phyloP scores from a whole-genome alignment of 1,284 basidiomycete genomes.

The Cutaneotrichosporon cavernicola region DNA sequence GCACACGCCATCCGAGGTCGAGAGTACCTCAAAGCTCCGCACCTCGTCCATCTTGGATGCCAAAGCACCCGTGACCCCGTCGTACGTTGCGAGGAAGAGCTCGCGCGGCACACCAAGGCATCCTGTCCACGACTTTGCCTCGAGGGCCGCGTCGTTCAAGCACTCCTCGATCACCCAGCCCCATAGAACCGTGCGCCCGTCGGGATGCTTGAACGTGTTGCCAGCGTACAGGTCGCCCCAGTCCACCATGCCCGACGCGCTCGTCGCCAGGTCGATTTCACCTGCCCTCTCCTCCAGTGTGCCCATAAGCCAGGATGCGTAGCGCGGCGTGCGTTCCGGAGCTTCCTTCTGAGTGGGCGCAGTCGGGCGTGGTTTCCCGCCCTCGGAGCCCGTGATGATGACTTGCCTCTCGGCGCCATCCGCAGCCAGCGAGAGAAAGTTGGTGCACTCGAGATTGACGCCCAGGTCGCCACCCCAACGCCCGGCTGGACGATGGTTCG shows the following conservation, averaged over 20 bases:
- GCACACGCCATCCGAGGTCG: neutral
- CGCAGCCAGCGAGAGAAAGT: slow-evolving; percentile 13
- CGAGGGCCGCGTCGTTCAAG: slow-evolving; percentile 13
- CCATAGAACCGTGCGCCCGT: slow-evolving; percentile 21
- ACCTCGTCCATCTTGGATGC: slow-evolving; percentile 11
- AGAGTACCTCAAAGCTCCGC: slow-evolving; percentile 9
- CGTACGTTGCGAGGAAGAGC: slow-evolving; percentile 20
- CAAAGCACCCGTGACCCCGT: slow-evolving; percentile 13
- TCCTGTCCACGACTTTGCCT: slow-evolving; percentile 26
- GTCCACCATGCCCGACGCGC: slow-evolving; percentile 23
- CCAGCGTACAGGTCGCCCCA: slow-evolving; percentile 27
- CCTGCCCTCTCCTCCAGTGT: neutral
- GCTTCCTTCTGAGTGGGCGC: too few relatives aligned
- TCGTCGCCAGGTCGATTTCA: neutral
- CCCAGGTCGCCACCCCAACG: slow-evolving; percentile 26
- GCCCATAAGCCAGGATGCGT: neutral
- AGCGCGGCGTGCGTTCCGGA: neutral
- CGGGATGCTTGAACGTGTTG: slow-evolving; percentile 16
- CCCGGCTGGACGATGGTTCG: slow-evolving; percentile 1
- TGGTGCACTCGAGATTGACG: slow-evolving; percentile 29
- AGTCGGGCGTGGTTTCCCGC: slow-evolving; percentile 5
- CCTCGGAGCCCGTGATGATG: slow-evolving; percentile 13
- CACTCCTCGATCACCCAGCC: slow-evolving; percentile 33
- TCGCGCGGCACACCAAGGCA: slow-evolving; percentile 30
- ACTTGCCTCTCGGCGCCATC: neutral